These are phyloP conservation scores for Monosporascus sp. DNA, from an alignment of 2,329 filamentous ascomycete genomes.

Conservation along the genomic window DNA sequence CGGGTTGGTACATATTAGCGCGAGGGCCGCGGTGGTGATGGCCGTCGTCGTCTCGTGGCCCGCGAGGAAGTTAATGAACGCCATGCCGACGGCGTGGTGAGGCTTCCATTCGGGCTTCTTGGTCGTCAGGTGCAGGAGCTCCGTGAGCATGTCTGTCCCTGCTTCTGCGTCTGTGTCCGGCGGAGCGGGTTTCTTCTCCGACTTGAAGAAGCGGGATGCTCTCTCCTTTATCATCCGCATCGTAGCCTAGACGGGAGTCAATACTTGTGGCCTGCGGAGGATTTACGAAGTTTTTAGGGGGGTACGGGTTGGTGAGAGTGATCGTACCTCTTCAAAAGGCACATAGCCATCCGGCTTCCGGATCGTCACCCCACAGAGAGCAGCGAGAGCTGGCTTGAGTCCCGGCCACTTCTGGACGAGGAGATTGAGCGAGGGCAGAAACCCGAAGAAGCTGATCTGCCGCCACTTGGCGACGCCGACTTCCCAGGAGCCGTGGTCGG, in stretches of 20 bases:
- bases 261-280: background rate
- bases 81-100: constrained; percentile 5
- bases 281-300: too few relatives aligned
- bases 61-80: constrained; percentile 5
- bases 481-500: constrained; percentile 2
- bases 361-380: constrained; percentile 4
- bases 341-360: constrained; percentile 4
- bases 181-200: background rate
- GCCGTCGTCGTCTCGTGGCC: constrained; percentile 9
- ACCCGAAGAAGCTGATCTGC: constrained; percentile 4
- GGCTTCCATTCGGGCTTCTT: constrained; percentile 7
- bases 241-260: background rate
- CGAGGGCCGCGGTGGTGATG: constrained; percentile 33
- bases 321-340: constrained; percentile 4
- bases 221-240: constrained; percentile 4
- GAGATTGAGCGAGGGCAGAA: constrained; percentile 3
- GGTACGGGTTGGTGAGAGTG: background rate
- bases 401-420: constrained; percentile 4
- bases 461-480: constrained; percentile 5
- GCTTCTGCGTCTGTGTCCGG: background rate
- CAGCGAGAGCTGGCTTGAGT: constrained; percentile 2
- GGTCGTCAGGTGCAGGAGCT: constrained; percentile 5
- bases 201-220: constrained; percentile 3
- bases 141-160: constrained; percentile 4
- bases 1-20: constrained; percentile 38